These are phyloP conservation scores for Ceratobasidium sp. DNA, from an alignment of 1,284 basidiomycete species.

Conservation along the genomic window DNA sequence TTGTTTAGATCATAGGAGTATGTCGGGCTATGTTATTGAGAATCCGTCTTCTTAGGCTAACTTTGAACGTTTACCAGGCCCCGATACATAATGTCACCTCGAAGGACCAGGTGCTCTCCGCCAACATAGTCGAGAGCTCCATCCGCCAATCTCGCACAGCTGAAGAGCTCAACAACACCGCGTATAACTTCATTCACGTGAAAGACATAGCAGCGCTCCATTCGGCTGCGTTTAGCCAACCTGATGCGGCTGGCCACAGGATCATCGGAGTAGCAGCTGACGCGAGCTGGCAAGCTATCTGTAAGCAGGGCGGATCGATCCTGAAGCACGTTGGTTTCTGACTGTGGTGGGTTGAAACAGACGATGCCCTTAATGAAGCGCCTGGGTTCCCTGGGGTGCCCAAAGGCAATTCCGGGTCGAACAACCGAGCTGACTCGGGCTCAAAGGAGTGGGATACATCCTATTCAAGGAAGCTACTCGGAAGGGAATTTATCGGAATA, in stretches of 20 bases:
- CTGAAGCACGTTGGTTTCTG: background rate
- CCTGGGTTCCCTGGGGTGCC: slow-evolving; percentile 44
- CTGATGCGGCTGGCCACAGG: slow-evolving; percentile 14
- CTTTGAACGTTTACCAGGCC: background rate
- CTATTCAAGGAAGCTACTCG: slow-evolving; percentile 15
- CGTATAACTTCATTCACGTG: slow-evolving; percentile 11
- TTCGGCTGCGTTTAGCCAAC: background rate
- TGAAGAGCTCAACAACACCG: background rate
- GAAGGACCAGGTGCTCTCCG: slow-evolving; percentile 11
- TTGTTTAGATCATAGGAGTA: slow-evolving; percentile 14
- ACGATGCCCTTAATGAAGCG: slow-evolving; percentile 25
- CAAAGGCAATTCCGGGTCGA: slow-evolving; percentile 39
- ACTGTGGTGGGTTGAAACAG: background rate
- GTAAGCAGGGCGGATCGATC: background rate
- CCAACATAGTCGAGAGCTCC: background rate
- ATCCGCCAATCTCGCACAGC: slow-evolving; percentile 8
- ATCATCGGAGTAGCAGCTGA: slow-evolving; percentile 4
- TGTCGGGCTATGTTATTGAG: background rate
- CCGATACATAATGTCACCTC: slow-evolving; percentile 14
- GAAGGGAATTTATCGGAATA: slow-evolving; percentile 33
- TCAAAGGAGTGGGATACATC: slow-evolving; percentile 21
- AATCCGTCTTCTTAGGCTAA: background rate
- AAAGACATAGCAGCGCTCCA: slow-evolving; percentile 22
- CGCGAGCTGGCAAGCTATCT: slow-evolving; percentile 29
- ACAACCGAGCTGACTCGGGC: slow-evolving; percentile 12